Evolutionary conservation across 75 land plant species (phyloP).

Genomic region (Azolla pinnata): DNA sequence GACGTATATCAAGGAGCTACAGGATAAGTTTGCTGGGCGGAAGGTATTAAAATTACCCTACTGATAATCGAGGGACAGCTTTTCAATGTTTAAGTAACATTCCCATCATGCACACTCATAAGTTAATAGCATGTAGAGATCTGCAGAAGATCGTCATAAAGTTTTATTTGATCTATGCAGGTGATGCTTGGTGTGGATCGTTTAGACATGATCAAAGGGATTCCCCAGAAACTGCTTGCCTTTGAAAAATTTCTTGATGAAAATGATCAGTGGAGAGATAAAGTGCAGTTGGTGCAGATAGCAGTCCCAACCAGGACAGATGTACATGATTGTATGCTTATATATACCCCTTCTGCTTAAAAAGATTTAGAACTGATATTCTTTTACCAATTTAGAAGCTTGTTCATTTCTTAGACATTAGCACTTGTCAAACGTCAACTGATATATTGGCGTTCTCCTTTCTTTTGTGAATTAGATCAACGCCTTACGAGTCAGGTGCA

Average conservation of each 20-base stretch:
- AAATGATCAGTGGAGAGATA: conserved; percentile 42
- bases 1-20: conserved; percentile 25
- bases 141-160: not conserved
- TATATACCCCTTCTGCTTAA: too few relatives aligned
- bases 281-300: conserved; percentile 44
- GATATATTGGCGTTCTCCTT: too few relatives aligned
- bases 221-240: conserved; percentile 45
- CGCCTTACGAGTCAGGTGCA: conserved; percentile 45
- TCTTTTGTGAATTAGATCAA: too few relatives aligned
- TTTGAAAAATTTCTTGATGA: conserved; percentile 52
- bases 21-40: conserved; percentile 29
- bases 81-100: not conserved
- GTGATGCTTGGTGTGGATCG: conserved; percentile 50
- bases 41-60: conserved; percentile 16
- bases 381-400: too few relatives aligned
- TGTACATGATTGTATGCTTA: conserved; percentile 40
- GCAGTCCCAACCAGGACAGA: conserved; percentile 49
- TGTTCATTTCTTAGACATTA: too few relatives aligned
- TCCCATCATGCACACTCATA: not conserved
- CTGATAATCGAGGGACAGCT: not conserved
- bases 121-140: not conserved
- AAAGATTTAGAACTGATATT: too few relatives aligned
- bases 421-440: too few relatives aligned
- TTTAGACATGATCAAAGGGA: conserved; percentile 45
- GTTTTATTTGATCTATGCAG: conserved; percentile 10